Base-by-base conservation (phyloP, 2,329 filamentous ascomycete species). In the Monosporascus cannonballus region DNA sequence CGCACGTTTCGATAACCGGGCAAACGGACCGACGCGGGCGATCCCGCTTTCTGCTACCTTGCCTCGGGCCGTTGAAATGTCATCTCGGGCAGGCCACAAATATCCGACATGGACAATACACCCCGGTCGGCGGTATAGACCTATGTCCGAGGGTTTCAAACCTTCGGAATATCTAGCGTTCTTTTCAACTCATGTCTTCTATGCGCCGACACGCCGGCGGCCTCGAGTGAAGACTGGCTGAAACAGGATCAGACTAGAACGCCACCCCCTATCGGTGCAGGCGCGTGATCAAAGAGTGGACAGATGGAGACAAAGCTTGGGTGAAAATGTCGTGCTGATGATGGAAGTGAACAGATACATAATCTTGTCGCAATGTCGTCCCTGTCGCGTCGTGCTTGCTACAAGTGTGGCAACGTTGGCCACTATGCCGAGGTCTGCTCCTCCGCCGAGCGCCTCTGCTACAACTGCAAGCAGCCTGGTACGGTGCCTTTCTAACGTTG, bases 381-480 rank as follows among this genome's bases (percentile, higher is more conserved):
- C 56, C 80, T 91, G 65, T 89, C 87, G 69, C 87, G 88, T 73
- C 86, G 88, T 74, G 87, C 87, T 64, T 92, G 88, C 80, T 89
- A 89, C 79, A 89, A 86, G 73, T 86, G 83, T 75, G 88, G 88
- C 76, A 90, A 91, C 67, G 86, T 91, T 71, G 87, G 87, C 72
- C 87, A 91, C 72, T 85, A 83, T 61, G 78, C 77, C 69, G 92
- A 97, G 82, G 92, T 96, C 64, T 99, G 94, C 87, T 94, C 93
- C 57, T 96, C 93, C 55, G 89, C 92, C 55, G 93, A 99, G 82
- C 90, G 94, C 69, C 88, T 99, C 68, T 99, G 94, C 87, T 99
- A 99, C 79, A 99, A 99, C 81, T 99, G 94, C 85, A 93, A 93
- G 79, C 88, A 93, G 76, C 89, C 89, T 57, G 88, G 85, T 85